Conservation (phyloP, 2,329 filamentous ascomycete genomes). For the Fusarium torulosum region DNA sequence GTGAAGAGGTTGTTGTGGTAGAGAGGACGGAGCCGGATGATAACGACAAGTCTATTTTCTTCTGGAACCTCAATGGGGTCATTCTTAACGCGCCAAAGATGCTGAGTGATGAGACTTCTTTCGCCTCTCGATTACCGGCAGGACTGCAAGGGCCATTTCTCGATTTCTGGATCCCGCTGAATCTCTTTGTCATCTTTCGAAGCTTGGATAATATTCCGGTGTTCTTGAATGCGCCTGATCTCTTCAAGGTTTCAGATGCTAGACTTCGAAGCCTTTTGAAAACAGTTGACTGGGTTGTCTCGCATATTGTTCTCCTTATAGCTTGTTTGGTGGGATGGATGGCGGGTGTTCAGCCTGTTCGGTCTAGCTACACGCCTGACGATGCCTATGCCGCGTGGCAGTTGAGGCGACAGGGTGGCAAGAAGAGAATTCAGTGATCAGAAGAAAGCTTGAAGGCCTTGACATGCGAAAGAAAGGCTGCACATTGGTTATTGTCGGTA, state of each 20-base stretch:
- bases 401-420: rapidly evolving
- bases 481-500: too few species aligned
- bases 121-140: conserved; percentile 18
- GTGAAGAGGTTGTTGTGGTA: conserved; percentile 56
- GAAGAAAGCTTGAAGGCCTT: background rate
- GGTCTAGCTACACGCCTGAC: conserved; percentile 11
- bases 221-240: conserved; percentile 31
- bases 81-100: conserved; percentile 48
- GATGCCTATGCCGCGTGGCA: conserved; percentile 1
- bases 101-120: background rate
- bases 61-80: conserved; percentile 62
- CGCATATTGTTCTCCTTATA: background rate
- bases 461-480: too few species aligned
- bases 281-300: background rate
- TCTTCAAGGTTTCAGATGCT: rapidly evolving
- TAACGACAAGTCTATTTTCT: conserved; percentile 61
- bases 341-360: conserved; percentile 7
- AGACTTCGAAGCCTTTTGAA: background rate
- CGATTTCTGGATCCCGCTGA: conserved; percentile 49
- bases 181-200: conserved; percentile 49
- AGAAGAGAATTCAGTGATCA: background rate
- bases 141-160: conserved; percentile 35
- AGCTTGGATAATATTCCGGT: conserved; percentile 51
- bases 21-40: conserved; percentile 62
- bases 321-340: conserved; percentile 17